Conservation (phyloP, 179 eudicot genomes). For the Spergularia azorica region DNA sequence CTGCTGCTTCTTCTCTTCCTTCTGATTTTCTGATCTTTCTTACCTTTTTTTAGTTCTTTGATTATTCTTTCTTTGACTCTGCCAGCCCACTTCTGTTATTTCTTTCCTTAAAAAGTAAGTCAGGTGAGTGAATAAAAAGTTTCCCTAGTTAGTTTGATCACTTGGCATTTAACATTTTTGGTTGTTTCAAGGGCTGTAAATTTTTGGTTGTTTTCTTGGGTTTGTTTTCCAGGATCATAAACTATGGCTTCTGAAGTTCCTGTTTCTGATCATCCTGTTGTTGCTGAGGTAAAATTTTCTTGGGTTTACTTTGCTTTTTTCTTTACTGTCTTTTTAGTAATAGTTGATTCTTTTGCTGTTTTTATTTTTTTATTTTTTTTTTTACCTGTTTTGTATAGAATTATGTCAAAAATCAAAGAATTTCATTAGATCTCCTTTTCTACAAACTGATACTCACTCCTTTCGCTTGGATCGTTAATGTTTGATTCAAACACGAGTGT, state of each 20-base stretch:
- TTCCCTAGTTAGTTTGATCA: constrained; percentile 21
- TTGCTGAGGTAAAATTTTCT: constrained; percentile 26
- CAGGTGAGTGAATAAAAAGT: not conserved
- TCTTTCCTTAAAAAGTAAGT: not conserved
- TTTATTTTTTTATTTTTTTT: not conserved
- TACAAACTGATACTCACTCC: not conserved
- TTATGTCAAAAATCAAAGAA: too few relatives aligned
- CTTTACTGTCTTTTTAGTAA: not conserved
- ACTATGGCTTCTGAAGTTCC: constrained; percentile 40
- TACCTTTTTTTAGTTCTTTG: constrained; percentile 11
- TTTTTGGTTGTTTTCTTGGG: not conserved
- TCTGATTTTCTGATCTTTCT: not conserved
- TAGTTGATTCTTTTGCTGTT: not conserved
- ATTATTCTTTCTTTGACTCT: not conserved
- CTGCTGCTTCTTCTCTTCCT: constrained; percentile 4
- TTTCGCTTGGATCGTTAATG: too few relatives aligned
- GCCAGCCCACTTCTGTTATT: constrained; percentile 17
- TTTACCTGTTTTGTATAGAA: too few relatives aligned
- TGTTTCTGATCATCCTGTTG: constrained; percentile 30
- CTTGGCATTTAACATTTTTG: not conserved
- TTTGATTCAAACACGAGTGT: too few relatives aligned
- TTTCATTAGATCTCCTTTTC: not conserved
- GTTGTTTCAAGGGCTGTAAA: not conserved
- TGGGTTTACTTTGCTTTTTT: not conserved
- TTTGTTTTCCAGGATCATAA: constrained; percentile 9